Evolutionary conservation across 2,329 filamentous ascomycete species (phyloP).

Genomic region (Cordyceps farinosa): DNA sequence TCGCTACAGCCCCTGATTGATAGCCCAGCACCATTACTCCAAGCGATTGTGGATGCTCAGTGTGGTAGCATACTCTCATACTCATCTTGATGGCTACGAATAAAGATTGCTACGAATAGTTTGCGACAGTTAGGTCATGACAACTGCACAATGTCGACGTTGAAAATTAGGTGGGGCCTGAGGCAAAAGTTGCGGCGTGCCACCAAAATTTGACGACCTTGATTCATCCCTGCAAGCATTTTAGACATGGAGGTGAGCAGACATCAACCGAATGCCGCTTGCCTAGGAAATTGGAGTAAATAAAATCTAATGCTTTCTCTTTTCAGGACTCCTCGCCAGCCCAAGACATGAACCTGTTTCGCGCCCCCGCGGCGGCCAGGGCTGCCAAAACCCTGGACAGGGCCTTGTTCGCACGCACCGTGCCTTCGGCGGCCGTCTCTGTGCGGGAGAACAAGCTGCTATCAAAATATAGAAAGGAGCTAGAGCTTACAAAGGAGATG

Average conservation of each 20-base stretch:
- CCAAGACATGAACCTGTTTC: constrained; percentile 59
- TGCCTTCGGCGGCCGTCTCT: constrained; percentile 74
- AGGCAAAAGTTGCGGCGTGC: constrained; percentile 8
- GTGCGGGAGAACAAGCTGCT: constrained; percentile 75
- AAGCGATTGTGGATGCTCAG: too few relatives aligned
- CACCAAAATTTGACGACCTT: constrained; percentile 5
- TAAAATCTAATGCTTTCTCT: not conserved
- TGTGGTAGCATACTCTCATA: too few relatives aligned
- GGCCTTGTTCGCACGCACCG: constrained; percentile 72
- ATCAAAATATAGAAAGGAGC: constrained; percentile 61
- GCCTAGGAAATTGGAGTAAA: not conserved
- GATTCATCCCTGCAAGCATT: constrained; percentile 6
- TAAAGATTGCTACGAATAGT: not conserved
- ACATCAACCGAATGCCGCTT: not conserved
- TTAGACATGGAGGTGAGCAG: constrained; percentile 16
- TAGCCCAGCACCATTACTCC: too few relatives aligned
- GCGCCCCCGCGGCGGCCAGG: constrained; percentile 71
- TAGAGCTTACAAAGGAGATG: constrained; percentile 64
- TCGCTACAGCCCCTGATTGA: too few relatives aligned
- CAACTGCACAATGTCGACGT: not conserved
- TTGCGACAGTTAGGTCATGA: not conserved
- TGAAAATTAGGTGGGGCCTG: constrained; percentile 13
- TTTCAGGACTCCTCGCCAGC: not conserved
- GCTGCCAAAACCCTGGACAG: constrained; percentile 78
- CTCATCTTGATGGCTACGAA: not conserved